Evolutionary conservation across 768 basidiomycete genomes (phyloP), one percentile per base, ranked within the genome.

Genomic region (Rhodocollybia butyracea): DNA sequence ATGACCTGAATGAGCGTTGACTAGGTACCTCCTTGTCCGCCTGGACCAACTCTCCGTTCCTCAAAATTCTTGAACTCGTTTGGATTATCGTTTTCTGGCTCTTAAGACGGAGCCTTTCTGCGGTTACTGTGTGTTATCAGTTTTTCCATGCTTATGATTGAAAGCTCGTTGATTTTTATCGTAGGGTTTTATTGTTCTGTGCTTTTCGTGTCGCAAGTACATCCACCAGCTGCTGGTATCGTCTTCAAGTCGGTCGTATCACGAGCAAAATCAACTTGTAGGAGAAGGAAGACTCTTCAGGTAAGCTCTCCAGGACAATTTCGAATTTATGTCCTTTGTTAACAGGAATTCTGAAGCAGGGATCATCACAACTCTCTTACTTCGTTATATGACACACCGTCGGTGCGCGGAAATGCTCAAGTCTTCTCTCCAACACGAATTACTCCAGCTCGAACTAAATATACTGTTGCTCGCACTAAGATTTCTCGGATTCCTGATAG

Each of bases 121-220:
- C 59, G 0, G 55, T 50, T 19, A 63, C 61, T n/a, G 61, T 59
- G 30, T 42, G 32, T 41, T 15, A 22, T 22, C 26, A 42, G 1
- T 19, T 1, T 10, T 24, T 19, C 3, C 5, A 22, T 15, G 21
- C 21, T 8, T 7, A 5, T 42, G 11, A 11, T 15, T 42, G 39
- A 15, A 4, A 15, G 8, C 39, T 2, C 17, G 7, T 40, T 40
- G 2, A n/a, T 3, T 11, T 1, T 40, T 2, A n/a, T 13, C 21
- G 17, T 45, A 26, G 43, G 29, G 26, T 27, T 45, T 45, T 27
- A 13, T 45, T 27, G 19, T 45, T 4, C 24, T 45, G 43, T 27
- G 43, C n/a, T 12, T 45, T 45, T 27, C 43, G 13, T 26, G 24
- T 13, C 26, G 43, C 43, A 45, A 27, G 29, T 45, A 45, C 22